Base-by-base conservation (phyloP, 352 stramenopile species). In the Poterioochromonas sp. region DNA sequence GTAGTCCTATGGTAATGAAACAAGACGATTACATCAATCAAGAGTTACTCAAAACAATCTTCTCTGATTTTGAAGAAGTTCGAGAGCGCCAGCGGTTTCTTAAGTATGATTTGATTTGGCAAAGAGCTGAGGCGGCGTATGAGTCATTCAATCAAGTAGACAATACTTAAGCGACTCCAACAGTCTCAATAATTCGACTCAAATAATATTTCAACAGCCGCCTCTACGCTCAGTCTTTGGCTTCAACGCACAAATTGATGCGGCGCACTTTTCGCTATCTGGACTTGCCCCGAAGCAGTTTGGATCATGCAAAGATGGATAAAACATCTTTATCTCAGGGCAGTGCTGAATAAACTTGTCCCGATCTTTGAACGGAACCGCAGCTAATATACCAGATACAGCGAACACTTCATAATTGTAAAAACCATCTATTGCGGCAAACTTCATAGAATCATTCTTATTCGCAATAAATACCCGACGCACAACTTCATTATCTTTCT, bases 311-410 rank as follows among this genome's bases (percentile, higher is more conserved):
- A 74, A 35, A 15, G 40, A 8, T 12, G 65, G 65, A 39, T 74
- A 74, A 29, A 74, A 74, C 20, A 74, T 58, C n/a, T 74, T 74
- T n/a, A 74, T 54, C 29, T 74, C 65, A 39, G 65, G 65, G 41
- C 65, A 74, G 8, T 35, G n/a, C 11, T 54, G 3, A 1, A 54
- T 51, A 29, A 74, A 58, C 41, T 74, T 54, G 26, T 54, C 40
- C 29, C 65, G 5, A 26, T 29, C 20, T 37, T 74, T 34, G 15
- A 29, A 58, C 3, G 65, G 39, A 44, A 74, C 29, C 15, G 2
- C 20, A 54, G 65, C 37, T 35, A 74, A 54, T 35, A 34, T 51
- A 35, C 41, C 65, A 35, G 39, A 58, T 1, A 74, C 65, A 35
- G 65, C 41, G 2, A 29, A 74, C 0, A 54, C 65, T 39, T 51